Conservation (phyloP, 768 basidiomycete species). For the Suillus plorans region DNA sequence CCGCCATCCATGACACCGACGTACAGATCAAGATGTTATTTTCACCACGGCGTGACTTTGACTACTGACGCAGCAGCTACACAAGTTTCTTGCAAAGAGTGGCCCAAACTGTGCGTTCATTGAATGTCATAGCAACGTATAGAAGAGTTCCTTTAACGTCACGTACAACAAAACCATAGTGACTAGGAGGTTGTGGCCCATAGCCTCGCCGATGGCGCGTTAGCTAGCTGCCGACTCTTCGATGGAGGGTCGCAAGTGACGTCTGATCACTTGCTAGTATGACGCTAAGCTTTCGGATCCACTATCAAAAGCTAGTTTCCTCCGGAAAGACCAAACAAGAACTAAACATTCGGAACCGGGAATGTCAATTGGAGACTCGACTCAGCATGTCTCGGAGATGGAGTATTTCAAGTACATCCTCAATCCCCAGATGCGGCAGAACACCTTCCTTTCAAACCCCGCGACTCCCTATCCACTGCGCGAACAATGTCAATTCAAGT, state of each 20-base stretch:
- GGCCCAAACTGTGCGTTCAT: neutral
- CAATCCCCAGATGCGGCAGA: too few species aligned
- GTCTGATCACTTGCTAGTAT: neutral
- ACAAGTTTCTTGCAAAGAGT: neutral
- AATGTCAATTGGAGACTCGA: neutral
- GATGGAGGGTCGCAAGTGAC: too few species aligned
- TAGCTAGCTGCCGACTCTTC: neutral
- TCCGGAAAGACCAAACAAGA: neutral
- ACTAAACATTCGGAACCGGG: neutral
- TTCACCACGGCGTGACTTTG: neutral
- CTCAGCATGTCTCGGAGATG: too few species aligned
- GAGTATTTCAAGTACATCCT: neutral
- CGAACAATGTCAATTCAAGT: too few species aligned
- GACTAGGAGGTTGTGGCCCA: neutral
- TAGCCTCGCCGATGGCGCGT: neutral
- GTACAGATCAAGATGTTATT: neutral
- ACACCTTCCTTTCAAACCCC: neutral
- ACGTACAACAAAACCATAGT: neutral
- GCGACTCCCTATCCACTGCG: neutral
- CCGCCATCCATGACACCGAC: neutral
- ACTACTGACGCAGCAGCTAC: neutral
- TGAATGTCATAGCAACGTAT: neutral
- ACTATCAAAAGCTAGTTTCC: neutral
- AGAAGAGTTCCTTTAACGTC: neutral
- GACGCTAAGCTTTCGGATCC: neutral